Base-by-base conservation (phyloP, 2,329 filamentous ascomycete genomes). In the Colletotrichum tropicale region DNA sequence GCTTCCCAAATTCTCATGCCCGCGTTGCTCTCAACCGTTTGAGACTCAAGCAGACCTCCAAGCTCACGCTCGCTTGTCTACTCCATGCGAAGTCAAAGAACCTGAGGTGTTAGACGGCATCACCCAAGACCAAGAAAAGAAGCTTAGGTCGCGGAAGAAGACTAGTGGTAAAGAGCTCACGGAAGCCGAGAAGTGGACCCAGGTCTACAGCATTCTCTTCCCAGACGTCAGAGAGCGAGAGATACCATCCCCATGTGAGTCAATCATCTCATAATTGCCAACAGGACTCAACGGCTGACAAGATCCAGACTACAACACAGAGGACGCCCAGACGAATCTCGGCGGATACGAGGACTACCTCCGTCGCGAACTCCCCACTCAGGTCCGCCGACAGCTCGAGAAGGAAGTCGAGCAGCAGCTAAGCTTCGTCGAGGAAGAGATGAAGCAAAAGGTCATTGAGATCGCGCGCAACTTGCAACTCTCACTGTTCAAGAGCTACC, bases 141-240 rank as follows among this genome's bases (percentile, higher is more conserved):
- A 76, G 5, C 76, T 87, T 6, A 81, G 82, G 7, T 85, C 82
- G 9, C 78, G 85, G 3, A 78, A 83, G 78, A 78, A 83, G 80
- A 69, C 80, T 69, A 38, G 70, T 77, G 52, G 74, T 73, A 80
- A 76, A 10, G 85, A 86, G 32, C 79, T 77, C 77, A 80, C 76
- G 0, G 85, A 86, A 48, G 79, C 80, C 10, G 83, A 86, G 58
- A 85, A 84, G 62, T 87, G 85, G 85, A 76, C 75, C 7, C 81
- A 84, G 38, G 82, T 84, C 21, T 86, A 84, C 77, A 78, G 80
- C 5, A 77, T 85, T 0, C 78, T 87, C 1, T 86, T 87, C 38
- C 83, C 84, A 1, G 80, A 79, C 16, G 81, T 75, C 24, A 69
- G 68, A 16, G 71, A 77, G 66, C 71, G 80, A n/a, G 75, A 78